Evolutionary conservation across 345 rosid species (phyloP).

Genomic region (Citrus trifoliata): DNA sequence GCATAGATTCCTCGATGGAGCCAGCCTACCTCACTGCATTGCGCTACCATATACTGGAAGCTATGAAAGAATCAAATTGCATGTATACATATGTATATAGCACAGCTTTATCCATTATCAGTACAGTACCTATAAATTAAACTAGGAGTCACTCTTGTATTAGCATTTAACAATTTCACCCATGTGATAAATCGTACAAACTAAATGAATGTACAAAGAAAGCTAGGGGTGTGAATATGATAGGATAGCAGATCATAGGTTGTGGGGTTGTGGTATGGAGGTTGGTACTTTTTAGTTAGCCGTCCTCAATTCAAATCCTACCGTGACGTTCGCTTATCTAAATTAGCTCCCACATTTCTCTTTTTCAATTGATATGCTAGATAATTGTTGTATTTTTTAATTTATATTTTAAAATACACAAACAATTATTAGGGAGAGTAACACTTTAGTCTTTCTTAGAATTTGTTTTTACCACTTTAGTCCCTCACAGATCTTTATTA

Average conservation of each 20-base stretch:
- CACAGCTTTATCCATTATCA: not conserved
- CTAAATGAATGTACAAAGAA: not conserved
- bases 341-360: not conserved
- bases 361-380: too few relatives aligned
- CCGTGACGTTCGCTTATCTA: not conserved
- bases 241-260: not conserved
- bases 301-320: not conserved
- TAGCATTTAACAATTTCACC: not conserved
- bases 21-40: not conserved
- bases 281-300: not conserved
- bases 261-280: not conserved
- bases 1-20: not conserved
- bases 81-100: too few relatives aligned
- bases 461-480: too few relatives aligned
- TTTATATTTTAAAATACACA: too few relatives aligned
- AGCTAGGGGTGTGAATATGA: not conserved
- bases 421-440: too few relatives aligned
- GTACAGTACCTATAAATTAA: not conserved
- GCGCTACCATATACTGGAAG: not conserved
- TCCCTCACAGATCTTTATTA: too few relatives aligned
- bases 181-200: not conserved
- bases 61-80: not conserved
- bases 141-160: not conserved
- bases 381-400: too few relatives aligned
- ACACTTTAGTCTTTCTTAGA: too few relatives aligned